phyloP scores from a whole-genome alignment of 345 rosid genomes.

The Acer saccharum region DNA sequence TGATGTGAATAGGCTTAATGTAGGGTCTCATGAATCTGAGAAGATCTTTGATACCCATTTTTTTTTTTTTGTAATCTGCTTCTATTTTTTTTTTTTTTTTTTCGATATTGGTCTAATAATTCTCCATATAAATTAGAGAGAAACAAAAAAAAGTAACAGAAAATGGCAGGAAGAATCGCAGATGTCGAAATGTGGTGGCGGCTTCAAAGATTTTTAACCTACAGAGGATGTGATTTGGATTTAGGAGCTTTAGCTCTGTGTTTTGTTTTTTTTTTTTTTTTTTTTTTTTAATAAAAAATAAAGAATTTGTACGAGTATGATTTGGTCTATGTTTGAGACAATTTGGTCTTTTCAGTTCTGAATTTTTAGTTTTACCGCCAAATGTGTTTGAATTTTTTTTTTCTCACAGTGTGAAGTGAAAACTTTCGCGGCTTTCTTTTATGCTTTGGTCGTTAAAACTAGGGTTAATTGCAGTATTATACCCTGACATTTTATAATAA shows the following conservation, averaged over 20 bases:
- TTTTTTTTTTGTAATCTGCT: neutral
- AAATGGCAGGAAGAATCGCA: constrained; percentile 44
- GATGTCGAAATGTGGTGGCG: constrained; percentile 28
- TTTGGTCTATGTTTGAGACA: neutral
- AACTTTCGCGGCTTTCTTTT: neutral
- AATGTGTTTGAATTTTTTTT: neutral
- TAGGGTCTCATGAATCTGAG: constrained; percentile 89
- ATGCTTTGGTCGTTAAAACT: neutral
- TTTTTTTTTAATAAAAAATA: neutral
- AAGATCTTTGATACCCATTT: constrained; percentile 88
- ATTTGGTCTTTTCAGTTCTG: neutral
- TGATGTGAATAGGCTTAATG: constrained; percentile 68
- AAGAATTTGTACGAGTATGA: neutral
- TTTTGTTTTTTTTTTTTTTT: neutral
- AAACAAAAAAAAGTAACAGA: constrained; percentile 15
- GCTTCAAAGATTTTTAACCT: neutral
- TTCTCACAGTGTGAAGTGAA: neutral
- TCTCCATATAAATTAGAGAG: neutral
- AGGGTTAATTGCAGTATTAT: too few relatives aligned
- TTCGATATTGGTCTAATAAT: neutral
- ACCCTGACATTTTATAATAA: too few relatives aligned
- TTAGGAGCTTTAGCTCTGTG: neutral
- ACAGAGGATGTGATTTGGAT: constrained; percentile 3
- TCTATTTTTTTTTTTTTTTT: neutral
- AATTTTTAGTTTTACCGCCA: neutral